Evolutionary conservation across 176 grass and related monocot genomes (phyloP).

Genomic region (Puccinellia tenuiflora): DNA sequence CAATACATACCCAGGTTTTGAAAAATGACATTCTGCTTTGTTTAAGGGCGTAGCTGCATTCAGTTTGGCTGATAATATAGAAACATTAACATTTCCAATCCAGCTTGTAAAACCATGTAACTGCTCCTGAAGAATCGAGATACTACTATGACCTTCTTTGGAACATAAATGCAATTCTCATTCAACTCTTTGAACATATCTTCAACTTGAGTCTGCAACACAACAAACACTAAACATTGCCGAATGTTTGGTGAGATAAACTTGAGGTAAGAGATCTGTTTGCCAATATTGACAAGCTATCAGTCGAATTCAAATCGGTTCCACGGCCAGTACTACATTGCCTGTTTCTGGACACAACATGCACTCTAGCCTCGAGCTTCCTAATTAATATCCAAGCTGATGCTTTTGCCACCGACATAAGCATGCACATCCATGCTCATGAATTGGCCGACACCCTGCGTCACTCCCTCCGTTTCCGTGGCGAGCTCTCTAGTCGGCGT

Average conservation of each 20-base stretch:
- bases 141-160: neutral
- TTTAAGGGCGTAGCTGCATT: constrained; percentile 77
- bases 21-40: too few species aligned
- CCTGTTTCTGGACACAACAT: constrained; percentile 77
- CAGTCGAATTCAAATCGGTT: constrained; percentile 60
- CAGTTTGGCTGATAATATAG: constrained; percentile 60
- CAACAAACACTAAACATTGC: constrained; percentile 24
- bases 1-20: too few species aligned
- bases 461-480: constrained; percentile 77
- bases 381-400: constrained; percentile 82
- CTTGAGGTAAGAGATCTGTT: constrained; percentile 56
- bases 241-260: constrained; percentile 51
- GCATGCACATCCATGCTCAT: constrained; percentile 75
- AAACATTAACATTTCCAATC: constrained; percentile 41
- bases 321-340: constrained; percentile 59
- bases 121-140: neutral
- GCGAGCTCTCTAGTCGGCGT: constrained; percentile 91
- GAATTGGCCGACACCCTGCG: constrained; percentile 60
- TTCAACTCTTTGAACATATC: too few species aligned
- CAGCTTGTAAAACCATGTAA: constrained; percentile 51
- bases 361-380: constrained; percentile 76
- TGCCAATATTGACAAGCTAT: constrained; percentile 44
- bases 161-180: neutral
- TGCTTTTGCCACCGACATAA: constrained; percentile 78
- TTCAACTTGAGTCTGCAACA: neutral